phyloP scores from a whole-genome alignment of 225 moss, liverwort and hornwort species.

The Sphagnum tenellum region DNA sequence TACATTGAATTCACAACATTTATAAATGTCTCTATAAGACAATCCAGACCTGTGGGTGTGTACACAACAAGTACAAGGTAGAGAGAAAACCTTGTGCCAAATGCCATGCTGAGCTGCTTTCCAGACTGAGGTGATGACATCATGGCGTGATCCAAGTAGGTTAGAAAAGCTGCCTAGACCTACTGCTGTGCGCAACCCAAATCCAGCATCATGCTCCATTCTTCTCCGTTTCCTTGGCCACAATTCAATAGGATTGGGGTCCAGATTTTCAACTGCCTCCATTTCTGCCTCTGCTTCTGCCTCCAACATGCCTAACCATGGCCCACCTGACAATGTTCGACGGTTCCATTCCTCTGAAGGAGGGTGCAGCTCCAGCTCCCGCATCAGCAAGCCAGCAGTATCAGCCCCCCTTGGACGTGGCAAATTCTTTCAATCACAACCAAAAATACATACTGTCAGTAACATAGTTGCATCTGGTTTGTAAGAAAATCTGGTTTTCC shows the following conservation, averaged over 20 bases:
- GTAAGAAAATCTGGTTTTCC: no score
- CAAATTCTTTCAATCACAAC: constrained; percentile 45
- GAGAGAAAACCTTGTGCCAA: constrained; percentile 76
- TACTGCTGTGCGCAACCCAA: constrained; percentile 73
- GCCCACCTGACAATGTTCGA: constrained; percentile 41
- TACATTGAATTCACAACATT: neutral
- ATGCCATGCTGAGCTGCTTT: constrained; percentile 61
- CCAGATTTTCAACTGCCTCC: constrained; percentile 33
- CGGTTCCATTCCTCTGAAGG: constrained; percentile 93
- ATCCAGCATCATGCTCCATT: constrained; percentile 84
- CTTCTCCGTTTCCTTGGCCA: constrained; percentile 86
- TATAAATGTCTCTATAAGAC: neutral
- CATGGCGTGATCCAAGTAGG: constrained; percentile 83
- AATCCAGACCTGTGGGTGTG: neutral
- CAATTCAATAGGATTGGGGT: constrained; percentile 50
- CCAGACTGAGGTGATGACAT: constrained; percentile 79
- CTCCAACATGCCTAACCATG: constrained; percentile 22
- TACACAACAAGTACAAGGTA: neutral
- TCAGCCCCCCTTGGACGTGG: constrained; percentile 97
- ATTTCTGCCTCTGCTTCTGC: constrained; percentile 1
- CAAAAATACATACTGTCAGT: neutral
- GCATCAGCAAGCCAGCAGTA: constrained; percentile 91
- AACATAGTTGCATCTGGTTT: no score
- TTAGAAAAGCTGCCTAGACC: constrained; percentile 78
- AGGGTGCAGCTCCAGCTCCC: constrained; percentile 95